These are phyloP conservation scores for Erythrobasidium hasegawianum DNA, from an alignment of 1,284 basidiomycete genomes.

Conservation along the genomic window DNA sequence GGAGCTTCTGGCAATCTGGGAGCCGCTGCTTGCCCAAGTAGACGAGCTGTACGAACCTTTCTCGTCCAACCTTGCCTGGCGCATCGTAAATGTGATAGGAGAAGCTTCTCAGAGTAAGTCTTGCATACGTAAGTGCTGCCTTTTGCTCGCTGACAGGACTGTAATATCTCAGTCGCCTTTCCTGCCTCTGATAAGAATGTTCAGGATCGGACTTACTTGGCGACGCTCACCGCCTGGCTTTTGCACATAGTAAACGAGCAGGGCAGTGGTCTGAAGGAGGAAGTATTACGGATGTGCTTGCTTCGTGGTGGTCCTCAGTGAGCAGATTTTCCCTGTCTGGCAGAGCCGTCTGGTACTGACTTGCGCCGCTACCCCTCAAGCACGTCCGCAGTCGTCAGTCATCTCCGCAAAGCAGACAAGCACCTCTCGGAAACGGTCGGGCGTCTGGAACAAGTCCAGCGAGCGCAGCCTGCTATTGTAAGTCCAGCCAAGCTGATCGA, in stretches of 20 bases:
- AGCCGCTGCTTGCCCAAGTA: conserved; percentile 64
- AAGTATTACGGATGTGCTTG: conserved; percentile 16
- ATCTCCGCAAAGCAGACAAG: neutral
- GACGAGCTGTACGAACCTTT: conserved; percentile 59
- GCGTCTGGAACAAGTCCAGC: conserved; percentile 12
- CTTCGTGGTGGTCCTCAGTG: neutral
- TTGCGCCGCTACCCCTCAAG: no score
- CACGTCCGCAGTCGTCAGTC: no score
- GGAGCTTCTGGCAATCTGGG: conserved; percentile 63
- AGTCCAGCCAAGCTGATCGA: neutral
- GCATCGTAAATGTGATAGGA: conserved; percentile 54
- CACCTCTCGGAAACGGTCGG: conserved; percentile 1
- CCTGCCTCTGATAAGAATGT: neutral
- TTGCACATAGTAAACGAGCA: conserved; percentile 31
- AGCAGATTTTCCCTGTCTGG: no score
- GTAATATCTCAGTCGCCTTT: conserved; percentile 21
- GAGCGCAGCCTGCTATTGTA: conserved; percentile 25
- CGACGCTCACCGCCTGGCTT: conserved; percentile 39
- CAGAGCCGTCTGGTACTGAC: no score
- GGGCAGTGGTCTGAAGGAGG: conserved; percentile 15
- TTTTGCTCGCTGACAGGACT: no score
- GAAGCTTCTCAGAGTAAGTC: neutral
- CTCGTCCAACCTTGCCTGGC: conserved; percentile 55
- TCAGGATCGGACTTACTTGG: conserved; percentile 28
- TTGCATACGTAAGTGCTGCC: conserved; percentile 3